Base-by-base conservation (phyloP, 768 basidiomycete genomes). In the Saitozyma sp. region DNA sequence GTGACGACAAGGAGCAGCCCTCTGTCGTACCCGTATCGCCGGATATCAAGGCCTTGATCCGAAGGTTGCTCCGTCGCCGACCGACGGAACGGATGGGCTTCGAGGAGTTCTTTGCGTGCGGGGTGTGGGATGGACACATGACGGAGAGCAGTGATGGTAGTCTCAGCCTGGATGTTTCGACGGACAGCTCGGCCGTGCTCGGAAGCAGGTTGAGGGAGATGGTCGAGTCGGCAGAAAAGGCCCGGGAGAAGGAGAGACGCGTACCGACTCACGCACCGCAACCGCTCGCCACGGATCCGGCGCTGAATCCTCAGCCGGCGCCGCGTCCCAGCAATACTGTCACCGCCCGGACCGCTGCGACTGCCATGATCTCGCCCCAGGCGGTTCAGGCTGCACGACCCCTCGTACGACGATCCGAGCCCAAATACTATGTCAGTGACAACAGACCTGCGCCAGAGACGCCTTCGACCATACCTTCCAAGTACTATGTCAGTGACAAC, bases 41-140 rank as follows among this genome's bases (percentile, higher is more conserved):
- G 8, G 95, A 96, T 71, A 84, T 99, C 78, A 98, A 99, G 81
- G 84, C 84, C 40, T 87, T 98, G 56, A 91, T 98, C 40, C 85
- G 92, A 16, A 77, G 82, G n/a, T 82, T 99, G 53, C 82, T 99
- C 54, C 91, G 89, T 79, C 86, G 91, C 38, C 86, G 87, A 46
- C 93, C 96, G 0, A 84, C 83, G 0, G 90, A 96, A 75, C 84
- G 95, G 2, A 88, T 91, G 20, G 87, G 84, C 59, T 99, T 94
- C 63, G 90, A 94, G 11, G 91, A 93, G 48, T 97, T 96, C 81
- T 99, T 99, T 77, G 83, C 84, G 56, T 91, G 89, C 66, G 84
- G 84, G 40, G 92, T 79, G 9, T 78, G 78, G 76, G 73, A 77
- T 13, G 71, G 69, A 6, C 67, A 69, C 54, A 69, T 77, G 65